phyloP scores from a whole-genome alignment of 2,329 filamentous ascomycete species.

The Stachybotrys chlorohalonatus region DNA sequence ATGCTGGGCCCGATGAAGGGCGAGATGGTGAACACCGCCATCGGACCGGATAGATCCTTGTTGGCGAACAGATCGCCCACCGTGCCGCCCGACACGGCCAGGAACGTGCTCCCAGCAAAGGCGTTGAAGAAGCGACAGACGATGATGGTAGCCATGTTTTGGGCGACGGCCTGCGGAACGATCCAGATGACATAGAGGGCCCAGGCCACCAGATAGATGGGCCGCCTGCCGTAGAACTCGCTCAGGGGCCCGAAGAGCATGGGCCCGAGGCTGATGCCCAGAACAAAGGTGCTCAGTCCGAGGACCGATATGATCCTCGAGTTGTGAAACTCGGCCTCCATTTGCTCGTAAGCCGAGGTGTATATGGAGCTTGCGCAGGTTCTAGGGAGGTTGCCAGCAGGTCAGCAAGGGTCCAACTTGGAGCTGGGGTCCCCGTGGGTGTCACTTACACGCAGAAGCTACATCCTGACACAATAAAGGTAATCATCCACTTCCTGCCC shows the following conservation, averaged over 20 bases:
- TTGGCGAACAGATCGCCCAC: constrained; percentile 71
- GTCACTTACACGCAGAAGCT: constrained; percentile 70
- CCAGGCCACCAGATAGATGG: constrained; percentile 72
- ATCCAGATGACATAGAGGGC: constrained; percentile 69
- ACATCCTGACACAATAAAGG: constrained; percentile 62
- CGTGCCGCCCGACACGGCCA: constrained; percentile 73
- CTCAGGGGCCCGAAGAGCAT: constrained; percentile 55
- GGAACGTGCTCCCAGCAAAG: constrained; percentile 57
- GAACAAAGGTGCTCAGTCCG: constrained; percentile 74
- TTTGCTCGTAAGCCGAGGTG: constrained; percentile 70
- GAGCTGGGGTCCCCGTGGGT: constrained; percentile 5
- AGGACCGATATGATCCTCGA: constrained; percentile 67
- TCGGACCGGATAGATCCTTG: constrained; percentile 64
- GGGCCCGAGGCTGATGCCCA: constrained; percentile 59
- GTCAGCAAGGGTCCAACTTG: not conserved
- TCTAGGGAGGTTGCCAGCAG: constrained; percentile 28
- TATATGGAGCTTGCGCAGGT: constrained; percentile 86
- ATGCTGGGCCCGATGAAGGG: constrained; percentile 55
- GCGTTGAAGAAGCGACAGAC: constrained; percentile 71
- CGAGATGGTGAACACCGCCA: constrained; percentile 68
- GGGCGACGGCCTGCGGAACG: constrained; percentile 72
- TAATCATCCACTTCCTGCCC: constrained; percentile 69
- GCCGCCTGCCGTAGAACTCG: constrained; percentile 74
- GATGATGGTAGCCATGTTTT: constrained; percentile 73
- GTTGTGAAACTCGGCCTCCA: constrained; percentile 64